Evolutionary conservation across 176 grass and related monocot genomes (phyloP).

Genomic region (Chrysopogon serrulatus): DNA sequence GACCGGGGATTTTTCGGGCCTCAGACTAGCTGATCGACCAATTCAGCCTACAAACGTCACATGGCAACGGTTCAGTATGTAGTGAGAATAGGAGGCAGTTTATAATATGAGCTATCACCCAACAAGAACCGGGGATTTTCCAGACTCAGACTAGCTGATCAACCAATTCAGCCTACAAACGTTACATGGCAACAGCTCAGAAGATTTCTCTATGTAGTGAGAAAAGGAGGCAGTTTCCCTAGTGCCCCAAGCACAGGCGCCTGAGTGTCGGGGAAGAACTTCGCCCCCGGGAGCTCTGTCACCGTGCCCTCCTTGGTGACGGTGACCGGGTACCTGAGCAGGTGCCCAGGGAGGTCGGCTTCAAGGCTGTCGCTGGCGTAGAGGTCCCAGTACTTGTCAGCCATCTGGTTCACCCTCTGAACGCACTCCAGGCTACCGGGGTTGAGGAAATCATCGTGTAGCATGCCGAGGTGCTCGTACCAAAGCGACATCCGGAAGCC

Average conservation of each 20-base stretch:
- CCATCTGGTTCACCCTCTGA: slow-evolving; percentile 70
- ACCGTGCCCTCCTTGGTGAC: slow-evolving; percentile 45
- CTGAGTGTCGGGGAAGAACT: slow-evolving; percentile 61
- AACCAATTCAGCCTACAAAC: not conserved
- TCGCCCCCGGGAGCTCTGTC: slow-evolving; percentile 61
- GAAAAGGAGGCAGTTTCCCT: slow-evolving; percentile 48
- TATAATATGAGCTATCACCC: no score
- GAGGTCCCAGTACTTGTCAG: slow-evolving; percentile 77
- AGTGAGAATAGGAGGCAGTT: slow-evolving; percentile 68
- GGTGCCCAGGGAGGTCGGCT: slow-evolving; percentile 77
- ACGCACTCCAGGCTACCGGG: slow-evolving; percentile 62
- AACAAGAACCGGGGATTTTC: no score
- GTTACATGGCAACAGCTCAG: not conserved
- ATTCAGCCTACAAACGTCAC: not conserved
- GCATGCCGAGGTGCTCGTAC: slow-evolving; percentile 93
- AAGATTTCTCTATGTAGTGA: slow-evolving; percentile 57
- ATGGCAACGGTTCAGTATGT: slow-evolving; percentile 35
- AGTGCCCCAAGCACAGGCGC: slow-evolving; percentile 43
- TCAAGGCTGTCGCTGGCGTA: slow-evolving; percentile 48
- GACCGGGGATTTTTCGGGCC: not conserved
- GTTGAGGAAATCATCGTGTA: slow-evolving; percentile 56
- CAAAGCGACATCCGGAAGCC: slow-evolving; percentile 88
- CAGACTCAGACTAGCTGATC: not conserved
- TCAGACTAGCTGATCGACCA: not conserved
- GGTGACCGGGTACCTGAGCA: slow-evolving; percentile 61